phyloP scores from a whole-genome alignment of 1,284 basidiomycete species.

The Leccinum griseonigrum region DNA sequence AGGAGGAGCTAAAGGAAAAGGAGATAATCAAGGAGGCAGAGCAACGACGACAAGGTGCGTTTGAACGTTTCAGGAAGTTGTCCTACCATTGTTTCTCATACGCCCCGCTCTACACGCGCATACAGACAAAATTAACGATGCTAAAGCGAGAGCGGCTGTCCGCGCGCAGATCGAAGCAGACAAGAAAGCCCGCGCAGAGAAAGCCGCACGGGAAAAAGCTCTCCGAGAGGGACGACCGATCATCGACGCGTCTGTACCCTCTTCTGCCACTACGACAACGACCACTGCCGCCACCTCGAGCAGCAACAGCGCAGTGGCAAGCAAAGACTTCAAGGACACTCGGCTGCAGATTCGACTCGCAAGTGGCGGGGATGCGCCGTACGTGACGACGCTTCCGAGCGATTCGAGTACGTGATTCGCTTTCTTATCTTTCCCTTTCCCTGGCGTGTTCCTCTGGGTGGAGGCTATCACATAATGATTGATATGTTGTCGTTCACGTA shows the following conservation, averaged over 20 bases:
- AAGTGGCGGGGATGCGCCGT: conserved; percentile 67
- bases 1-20: conserved; percentile 78
- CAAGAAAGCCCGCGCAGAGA: conserved; percentile 85
- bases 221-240: conserved; percentile 69
- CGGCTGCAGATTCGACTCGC: conserved; percentile 83
- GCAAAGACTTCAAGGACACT: conserved; percentile 79
- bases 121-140: conserved; percentile 80
- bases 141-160: conserved; percentile 77
- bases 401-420: conserved; percentile 62
- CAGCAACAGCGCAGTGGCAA: conserved; percentile 43
- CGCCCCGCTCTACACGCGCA: neutral
- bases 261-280: conserved; percentile 28
- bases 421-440: neutral
- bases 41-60: conserved; percentile 69
- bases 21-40: conserved; percentile 80
- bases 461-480: neutral
- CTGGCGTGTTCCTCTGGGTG: neutral
- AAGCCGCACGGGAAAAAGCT: conserved; percentile 84
- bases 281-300: conserved; percentile 34
- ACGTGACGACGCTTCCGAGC: conserved; percentile 77
- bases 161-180: conserved; percentile 94
- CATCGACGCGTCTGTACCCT: conserved; percentile 28
- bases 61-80: neutral
- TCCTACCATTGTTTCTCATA: neutral
- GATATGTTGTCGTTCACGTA: conserved; percentile 29